Base-by-base conservation (phyloP, 2,329 filamentous ascomycete species). In the Aspergillus aculeatinus region DNA sequence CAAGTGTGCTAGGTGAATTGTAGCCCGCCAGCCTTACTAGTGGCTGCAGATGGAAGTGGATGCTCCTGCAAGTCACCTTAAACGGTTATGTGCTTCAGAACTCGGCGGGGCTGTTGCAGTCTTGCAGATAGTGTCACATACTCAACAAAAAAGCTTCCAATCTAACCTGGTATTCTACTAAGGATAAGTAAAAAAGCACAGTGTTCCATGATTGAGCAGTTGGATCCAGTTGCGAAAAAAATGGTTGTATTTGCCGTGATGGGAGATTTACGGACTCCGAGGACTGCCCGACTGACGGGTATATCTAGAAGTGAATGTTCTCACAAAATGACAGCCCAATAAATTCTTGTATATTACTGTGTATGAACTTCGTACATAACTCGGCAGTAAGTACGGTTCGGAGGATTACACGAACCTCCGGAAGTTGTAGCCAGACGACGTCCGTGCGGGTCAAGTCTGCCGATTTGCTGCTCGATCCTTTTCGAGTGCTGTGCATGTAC, bases 1-100 rank as follows among this genome's bases (percentile, higher is more conserved):
- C 16, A 14, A n/a, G 16, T 50, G 48, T 50, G 33, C 51, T 49
- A 52, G 35, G 54, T 31, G 16, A 39, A 16, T 25, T 57, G n/a
- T 53, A 49, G 53, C 39, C 51, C 49, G 48, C 58, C 55, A 62
- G 51, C 50, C 59, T 54, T 60, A 19, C 39, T 44, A 61, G 60
- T 63, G 58, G 61, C 64, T 67, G 65, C 64, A 63, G 64, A 63
- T 61, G 64, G 59, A 61, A 60, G 63, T 60, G 56, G 58, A 59
- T 50, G 33, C 52, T 55, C 58, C 61, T 67, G 65, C 65, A 66
- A 57, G 62, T 63, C 61, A 60, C 64, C 59, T 35, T 14, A 67
- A 66, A 60, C 21, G 59, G 62, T 39, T 60, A 64, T 62, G 47
- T 62, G 60, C 60, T 62, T 62, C 57, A 58, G 47, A 39, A 29